Conservation (phyloP, 2,329 filamentous ascomycete genomes). For the Arachnomyces sp. region DNA sequence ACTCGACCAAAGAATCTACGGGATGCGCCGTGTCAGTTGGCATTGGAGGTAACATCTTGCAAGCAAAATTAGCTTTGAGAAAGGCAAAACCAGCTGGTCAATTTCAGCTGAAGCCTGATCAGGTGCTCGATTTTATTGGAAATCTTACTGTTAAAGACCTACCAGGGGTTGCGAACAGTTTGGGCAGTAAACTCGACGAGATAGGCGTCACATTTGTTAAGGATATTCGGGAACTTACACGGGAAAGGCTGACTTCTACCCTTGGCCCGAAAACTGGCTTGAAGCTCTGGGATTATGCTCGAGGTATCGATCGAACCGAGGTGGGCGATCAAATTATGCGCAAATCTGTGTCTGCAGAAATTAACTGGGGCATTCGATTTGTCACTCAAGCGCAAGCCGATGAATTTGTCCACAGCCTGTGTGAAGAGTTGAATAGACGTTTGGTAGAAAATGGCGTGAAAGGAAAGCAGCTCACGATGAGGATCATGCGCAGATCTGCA, state of each 20-base stretch:
- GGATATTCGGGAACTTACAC: slow-evolving; percentile 69
- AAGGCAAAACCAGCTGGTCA: slow-evolving; percentile 94
- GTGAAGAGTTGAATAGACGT: slow-evolving; percentile 73
- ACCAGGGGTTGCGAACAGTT: slow-evolving; percentile 87
- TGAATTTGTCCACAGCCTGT: slow-evolving; percentile 79
- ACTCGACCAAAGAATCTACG: slow-evolving; percentile 64
- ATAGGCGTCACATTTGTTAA: slow-evolving; percentile 74
- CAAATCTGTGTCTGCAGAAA: slow-evolving; percentile 93
- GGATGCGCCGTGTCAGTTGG: slow-evolving; percentile 86
- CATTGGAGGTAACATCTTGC: slow-evolving; percentile 81
- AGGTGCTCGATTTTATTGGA: slow-evolving; percentile 68
- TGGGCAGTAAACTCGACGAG: slow-evolving; percentile 80
- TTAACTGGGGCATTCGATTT: slow-evolving; percentile 97
- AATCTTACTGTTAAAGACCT: slow-evolving; percentile 71
- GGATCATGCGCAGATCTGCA: slow-evolving; percentile 80
- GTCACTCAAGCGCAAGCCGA: slow-evolving; percentile 87
- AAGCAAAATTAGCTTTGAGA: slow-evolving; percentile 82
- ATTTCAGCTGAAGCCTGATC: slow-evolving; percentile 75
- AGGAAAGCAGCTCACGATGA: slow-evolving; percentile 82
- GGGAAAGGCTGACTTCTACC: slow-evolving; percentile 63
- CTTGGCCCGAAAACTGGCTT: slow-evolving; percentile 90
- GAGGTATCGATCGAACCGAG: slow-evolving; percentile 77
- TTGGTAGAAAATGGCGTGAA: slow-evolving; percentile 77
- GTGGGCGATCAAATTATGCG: slow-evolving; percentile 78
- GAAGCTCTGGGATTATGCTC: slow-evolving; percentile 81